Base-by-base conservation (phyloP, 257 asterid genomes). In the Rehmannia glutinosa region DNA sequence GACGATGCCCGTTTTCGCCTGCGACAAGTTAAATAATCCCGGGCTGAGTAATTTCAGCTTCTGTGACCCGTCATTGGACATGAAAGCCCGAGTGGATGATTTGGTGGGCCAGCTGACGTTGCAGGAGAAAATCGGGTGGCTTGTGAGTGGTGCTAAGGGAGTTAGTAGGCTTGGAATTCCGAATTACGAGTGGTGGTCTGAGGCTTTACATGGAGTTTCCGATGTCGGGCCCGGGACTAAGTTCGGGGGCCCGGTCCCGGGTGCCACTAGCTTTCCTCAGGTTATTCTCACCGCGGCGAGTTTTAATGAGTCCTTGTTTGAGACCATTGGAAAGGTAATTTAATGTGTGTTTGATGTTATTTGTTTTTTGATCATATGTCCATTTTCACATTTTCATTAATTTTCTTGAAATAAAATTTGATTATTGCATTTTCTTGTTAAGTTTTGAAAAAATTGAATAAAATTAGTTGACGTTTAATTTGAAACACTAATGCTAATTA, bases 141-240 rank as follows among this genome's bases (percentile, higher is more conserved):
- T 82, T 38, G 84, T 80, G 15, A 76, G 72, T 32, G 61, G 62
- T 1, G 79, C 95, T 0, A 58, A 61, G 43, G 86, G 85, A 0
- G 80, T 82, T 9, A 71, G 73, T 10, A 50, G 92, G 39, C 86
- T 89, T 3, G 96, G 96, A 0, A 83, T 89, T 4, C 95, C 96
- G 16, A 56, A 63, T 24, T 89, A 89, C 69, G 87, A 87, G 47
- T 89, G 96, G 96, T 89, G 96, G 96, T 87, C 95, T 1, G 96
- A 89, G 77, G 92, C 95, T 8, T 60, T 89, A 56, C 96, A 89
- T 54, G 96, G 96, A 4, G 83, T 89, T 3, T 81, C 92, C 0
- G 56, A 66, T n/a, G 56, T 66, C 28, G 96, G 96, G 10, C 89
- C 87, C 0, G 96, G 96, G 2, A 66, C 80, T 23, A 70, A 45